A percentile compares a stretch with the other conserved stretches of the same genome.
Evolutionary conservation across 2,329 filamentous ascomycete species (phyloP).

Genomic region (Colletotrichum lentis): DNA sequence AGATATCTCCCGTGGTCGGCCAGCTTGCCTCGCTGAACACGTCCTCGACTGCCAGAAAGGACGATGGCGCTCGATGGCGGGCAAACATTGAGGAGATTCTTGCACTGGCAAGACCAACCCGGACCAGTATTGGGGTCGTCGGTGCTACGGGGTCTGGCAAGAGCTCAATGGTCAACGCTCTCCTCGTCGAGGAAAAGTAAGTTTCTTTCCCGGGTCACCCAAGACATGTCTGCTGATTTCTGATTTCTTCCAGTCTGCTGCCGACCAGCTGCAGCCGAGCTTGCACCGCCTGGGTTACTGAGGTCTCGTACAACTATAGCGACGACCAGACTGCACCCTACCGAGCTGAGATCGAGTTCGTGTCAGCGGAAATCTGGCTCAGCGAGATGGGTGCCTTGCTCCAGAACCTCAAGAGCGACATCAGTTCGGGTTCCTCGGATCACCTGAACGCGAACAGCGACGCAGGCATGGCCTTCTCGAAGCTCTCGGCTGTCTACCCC

Average conservation of each 20-base stretch:
- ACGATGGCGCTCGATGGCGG: neutral
- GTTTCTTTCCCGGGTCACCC: too few species aligned
- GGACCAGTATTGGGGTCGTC: neutral
- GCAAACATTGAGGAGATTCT: neutral
- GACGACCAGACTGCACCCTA: conserved; percentile 51
- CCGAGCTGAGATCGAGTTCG: conserved; percentile 66
- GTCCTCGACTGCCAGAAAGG: neutral
- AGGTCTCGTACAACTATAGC: conserved; percentile 69
- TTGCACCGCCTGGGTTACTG: conserved; percentile 68
- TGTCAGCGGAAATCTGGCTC: conserved; percentile 59
- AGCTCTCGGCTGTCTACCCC: conserved; percentile 57
- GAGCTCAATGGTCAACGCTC: conserved; percentile 1
- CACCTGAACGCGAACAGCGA: conserved; percentile 53
- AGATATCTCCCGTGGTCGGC: neutral
- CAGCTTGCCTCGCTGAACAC: neutral
- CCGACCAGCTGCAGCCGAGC: conserved; percentile 62
- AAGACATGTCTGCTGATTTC: too few species aligned
- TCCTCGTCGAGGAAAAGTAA: conserved; percentile 2
- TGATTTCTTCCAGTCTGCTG: conserved; percentile 49
- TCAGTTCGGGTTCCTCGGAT: conserved; percentile 50
- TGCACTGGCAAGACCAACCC: neutral
- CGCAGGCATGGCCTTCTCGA: conserved; percentile 50
- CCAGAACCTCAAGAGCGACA: conserved; percentile 54
- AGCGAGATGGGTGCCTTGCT: conserved; percentile 59
- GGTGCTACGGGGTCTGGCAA: neutral